Conservation (phyloP, 768 basidiomycete genomes). For the Pleurotus salmoneostramineus region DNA sequence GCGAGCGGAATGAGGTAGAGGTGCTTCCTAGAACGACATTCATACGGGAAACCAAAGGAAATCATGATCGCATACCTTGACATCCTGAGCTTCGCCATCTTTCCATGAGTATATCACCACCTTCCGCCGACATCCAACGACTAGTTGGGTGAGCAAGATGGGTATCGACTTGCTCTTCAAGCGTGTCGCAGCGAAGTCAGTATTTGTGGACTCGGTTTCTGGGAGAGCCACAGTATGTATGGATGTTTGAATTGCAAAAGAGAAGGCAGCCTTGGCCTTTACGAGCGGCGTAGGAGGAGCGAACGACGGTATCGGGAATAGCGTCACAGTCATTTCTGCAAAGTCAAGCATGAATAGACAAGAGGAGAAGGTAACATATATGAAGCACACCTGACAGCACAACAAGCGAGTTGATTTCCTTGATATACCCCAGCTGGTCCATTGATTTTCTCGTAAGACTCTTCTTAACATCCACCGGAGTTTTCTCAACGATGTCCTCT, state of each 20-base stretch:
- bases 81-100: conserved; percentile 74
- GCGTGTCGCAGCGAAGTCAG: conserved; percentile 18
- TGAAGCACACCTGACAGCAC: conserved; percentile 71
- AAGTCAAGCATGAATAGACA: too few relatives aligned
- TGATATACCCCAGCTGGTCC: conserved; percentile 84
- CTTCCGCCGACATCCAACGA: conserved; percentile 83
- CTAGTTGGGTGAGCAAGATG: conserved; percentile 66
- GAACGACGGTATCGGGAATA: conserved; percentile 75
- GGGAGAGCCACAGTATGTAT: conserved; percentile 40
- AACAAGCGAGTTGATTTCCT: conserved; percentile 82
- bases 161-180: conserved; percentile 46
- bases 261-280: conserved; percentile 79
- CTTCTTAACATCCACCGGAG: conserved; percentile 64
- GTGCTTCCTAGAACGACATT: conserved; percentile 58
- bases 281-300: conserved; percentile 65
- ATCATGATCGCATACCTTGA: conserved; percentile 45
- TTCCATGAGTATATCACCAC: conserved; percentile 84
- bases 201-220: conserved; percentile 17
- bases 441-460: conserved; percentile 64
- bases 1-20: conserved; percentile 88
- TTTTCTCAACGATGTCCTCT: conserved; percentile 23
- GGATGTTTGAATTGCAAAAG: conserved; percentile 71
- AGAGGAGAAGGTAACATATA: too few relatives aligned
- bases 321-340: conserved; percentile 66
- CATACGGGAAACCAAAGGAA: conserved; percentile 1